Conservation (phyloP, 768 basidiomycete genomes). For the Auricularia cornea region DNA sequence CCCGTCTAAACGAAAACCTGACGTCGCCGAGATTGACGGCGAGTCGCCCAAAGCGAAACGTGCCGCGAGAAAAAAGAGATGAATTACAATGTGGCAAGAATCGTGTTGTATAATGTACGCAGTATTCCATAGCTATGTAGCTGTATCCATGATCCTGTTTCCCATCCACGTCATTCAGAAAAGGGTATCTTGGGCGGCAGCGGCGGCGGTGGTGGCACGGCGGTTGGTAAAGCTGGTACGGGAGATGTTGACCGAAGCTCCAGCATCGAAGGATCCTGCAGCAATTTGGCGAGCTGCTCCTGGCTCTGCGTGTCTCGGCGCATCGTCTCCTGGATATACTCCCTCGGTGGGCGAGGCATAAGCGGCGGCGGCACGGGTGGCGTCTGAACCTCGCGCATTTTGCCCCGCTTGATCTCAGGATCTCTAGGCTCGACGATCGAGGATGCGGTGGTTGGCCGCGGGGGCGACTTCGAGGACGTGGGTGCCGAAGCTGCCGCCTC, state of each 20-base stretch:
- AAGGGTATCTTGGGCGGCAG: background rate
- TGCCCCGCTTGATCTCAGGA: background rate
- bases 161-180: background rate
- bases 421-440: background rate
- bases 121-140: background rate
- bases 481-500: slow-evolving; percentile 8
- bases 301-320: background rate
- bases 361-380: background rate
- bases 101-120: background rate
- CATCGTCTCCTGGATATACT: background rate
- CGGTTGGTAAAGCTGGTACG: background rate
- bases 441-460: background rate
- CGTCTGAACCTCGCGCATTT: background rate
- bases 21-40: background rate
- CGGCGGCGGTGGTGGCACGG: background rate
- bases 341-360: background rate
- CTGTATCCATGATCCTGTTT: background rate
- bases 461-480: slow-evolving; percentile 14
- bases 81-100: background rate
- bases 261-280: no score
- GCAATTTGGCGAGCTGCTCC: background rate
- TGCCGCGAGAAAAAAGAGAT: background rate
- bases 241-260: background rate
- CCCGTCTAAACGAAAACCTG: background rate
- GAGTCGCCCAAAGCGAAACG: background rate